Conservation (phyloP, 164 flowering plant genomes). For the Paratinospora sagittata region DNA sequence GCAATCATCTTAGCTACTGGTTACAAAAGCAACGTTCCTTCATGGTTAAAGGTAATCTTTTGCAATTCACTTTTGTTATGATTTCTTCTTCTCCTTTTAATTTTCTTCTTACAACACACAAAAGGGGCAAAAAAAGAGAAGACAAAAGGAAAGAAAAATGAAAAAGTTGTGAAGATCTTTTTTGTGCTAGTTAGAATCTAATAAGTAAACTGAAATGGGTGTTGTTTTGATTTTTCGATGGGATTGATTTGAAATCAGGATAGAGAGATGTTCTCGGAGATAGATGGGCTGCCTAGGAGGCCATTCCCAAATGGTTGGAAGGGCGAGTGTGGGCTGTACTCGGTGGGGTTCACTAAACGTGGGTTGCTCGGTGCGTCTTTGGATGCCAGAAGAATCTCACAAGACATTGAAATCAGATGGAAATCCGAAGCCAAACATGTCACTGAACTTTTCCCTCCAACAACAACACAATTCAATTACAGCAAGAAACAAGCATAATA, state of each 20-base stretch:
- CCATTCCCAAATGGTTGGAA: constrained; percentile 66
- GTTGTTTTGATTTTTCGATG: background rate
- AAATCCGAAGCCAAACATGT: constrained; percentile 31
- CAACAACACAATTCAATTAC: background rate
- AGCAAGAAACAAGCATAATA: constrained; percentile 1
- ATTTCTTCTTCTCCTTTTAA: too few relatives aligned
- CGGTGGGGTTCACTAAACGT: constrained; percentile 62
- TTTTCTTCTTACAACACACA: too few relatives aligned
- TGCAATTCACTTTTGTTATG: too few relatives aligned
- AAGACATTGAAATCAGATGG: constrained; percentile 42
- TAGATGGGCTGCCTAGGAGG: constrained; percentile 48
- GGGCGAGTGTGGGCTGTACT: constrained; percentile 53
- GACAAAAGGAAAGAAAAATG: too few relatives aligned
- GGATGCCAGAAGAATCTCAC: constrained; percentile 53
- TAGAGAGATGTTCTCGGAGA: constrained; percentile 34
- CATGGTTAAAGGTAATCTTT: constrained; percentile 69
- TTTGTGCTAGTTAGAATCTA: background rate
- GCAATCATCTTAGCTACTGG: constrained; percentile 82
- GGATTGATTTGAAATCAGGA: constrained; percentile 30
- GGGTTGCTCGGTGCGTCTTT: constrained; percentile 62
- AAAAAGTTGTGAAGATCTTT: too few relatives aligned
- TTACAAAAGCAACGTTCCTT: constrained; percentile 73
- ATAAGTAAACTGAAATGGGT: background rate
- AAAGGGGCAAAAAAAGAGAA: too few relatives aligned
- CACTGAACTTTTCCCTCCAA: constrained; percentile 9